Conservation (phyloP, 2,329 filamentous ascomycete genomes). For the Botrytis sinoallii region DNA sequence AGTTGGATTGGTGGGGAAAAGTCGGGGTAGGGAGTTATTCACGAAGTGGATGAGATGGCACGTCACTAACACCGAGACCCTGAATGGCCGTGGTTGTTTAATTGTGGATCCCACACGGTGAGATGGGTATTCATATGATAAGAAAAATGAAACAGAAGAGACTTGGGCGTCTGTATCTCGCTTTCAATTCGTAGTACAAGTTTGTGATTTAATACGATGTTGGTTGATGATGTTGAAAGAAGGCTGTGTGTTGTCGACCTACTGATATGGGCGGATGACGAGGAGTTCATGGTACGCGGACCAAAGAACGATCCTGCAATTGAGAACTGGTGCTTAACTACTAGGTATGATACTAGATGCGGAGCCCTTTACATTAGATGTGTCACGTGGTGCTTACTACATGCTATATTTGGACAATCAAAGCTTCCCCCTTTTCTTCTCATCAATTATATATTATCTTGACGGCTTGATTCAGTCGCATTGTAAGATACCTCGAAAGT, state of each 20-base stretch:
- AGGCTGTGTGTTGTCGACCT: conserved; percentile 8
- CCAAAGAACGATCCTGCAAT: conserved; percentile 15
- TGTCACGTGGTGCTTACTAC: not conserved
- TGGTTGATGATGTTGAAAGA: conserved; percentile 11
- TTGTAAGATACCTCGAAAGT: not conserved
- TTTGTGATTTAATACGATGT: conserved; percentile 17
- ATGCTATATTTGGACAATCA: not conserved
- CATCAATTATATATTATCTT: not conserved
- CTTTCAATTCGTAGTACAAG: conserved; percentile 5
- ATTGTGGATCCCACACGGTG: conserved; percentile 18
- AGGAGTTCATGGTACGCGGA: conserved; percentile 11
- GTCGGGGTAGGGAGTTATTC: conserved; percentile 17
- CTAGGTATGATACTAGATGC: not conserved
- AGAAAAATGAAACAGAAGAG: conserved; percentile 14
- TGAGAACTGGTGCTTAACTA: not conserved
- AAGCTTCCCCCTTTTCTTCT: not conserved
- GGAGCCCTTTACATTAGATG: not conserved
- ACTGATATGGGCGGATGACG: conserved; percentile 12
- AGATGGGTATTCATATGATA: conserved; percentile 18
- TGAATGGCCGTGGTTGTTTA: conserved; percentile 10
- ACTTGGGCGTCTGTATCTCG: conserved; percentile 16
- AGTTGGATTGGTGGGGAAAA: conserved; percentile 20
- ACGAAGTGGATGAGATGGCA: conserved; percentile 18
- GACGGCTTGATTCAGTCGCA: not conserved
- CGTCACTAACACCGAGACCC: conserved; percentile 17